Conservation (phyloP, 1,139 yeast genomes). For the Lodderomyces elongisporus region DNA sequence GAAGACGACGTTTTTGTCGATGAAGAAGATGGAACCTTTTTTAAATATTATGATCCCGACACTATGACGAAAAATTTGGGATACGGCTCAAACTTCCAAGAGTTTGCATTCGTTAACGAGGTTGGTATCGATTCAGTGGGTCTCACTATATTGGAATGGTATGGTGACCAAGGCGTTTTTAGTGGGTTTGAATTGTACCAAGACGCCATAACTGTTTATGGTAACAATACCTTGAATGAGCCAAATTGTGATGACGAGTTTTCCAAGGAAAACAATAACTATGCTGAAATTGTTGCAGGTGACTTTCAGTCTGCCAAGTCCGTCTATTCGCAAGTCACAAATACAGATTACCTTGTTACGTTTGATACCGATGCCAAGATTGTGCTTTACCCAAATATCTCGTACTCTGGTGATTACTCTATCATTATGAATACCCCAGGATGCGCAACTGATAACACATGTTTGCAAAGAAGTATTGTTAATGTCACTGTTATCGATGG, state of each 20-base stretch:
- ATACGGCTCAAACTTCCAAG: slow-evolving; percentile 57
- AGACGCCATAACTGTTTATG: slow-evolving; percentile 56
- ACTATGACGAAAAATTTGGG: slow-evolving; percentile 42
- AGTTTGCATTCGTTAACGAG: slow-evolving; percentile 72
- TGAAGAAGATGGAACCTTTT: slow-evolving; percentile 31
- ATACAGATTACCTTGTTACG: slow-evolving; percentile 29
- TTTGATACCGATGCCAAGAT: slow-evolving; percentile 41
- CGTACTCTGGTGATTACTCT: slow-evolving; percentile 71
- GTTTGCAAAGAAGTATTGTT: slow-evolving; percentile 68
- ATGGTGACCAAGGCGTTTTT: slow-evolving; percentile 65
- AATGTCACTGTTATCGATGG: slow-evolving; percentile 62
- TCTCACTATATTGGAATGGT: slow-evolving; percentile 63
- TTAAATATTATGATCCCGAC: slow-evolving; percentile 36
- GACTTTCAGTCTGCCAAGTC: slow-evolving; percentile 27
- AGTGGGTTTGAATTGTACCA: slow-evolving; percentile 73
- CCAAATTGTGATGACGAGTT: slow-evolving; percentile 48
- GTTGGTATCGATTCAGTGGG: slow-evolving; percentile 60
- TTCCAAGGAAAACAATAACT: slow-evolving; percentile 25
- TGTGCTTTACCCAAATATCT: slow-evolving; percentile 62
- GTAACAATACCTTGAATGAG: slow-evolving; percentile 68
- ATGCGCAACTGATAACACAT: slow-evolving; percentile 64
- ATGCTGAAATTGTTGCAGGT: slow-evolving; percentile 31
- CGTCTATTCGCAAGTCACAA: slow-evolving; percentile 16
- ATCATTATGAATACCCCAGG: slow-evolving; percentile 83
- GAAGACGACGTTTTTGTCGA: slow-evolving; percentile 27